phyloP scores from a whole-genome alignment of 345 rosid genomes.

The Citrus medica region DNA sequence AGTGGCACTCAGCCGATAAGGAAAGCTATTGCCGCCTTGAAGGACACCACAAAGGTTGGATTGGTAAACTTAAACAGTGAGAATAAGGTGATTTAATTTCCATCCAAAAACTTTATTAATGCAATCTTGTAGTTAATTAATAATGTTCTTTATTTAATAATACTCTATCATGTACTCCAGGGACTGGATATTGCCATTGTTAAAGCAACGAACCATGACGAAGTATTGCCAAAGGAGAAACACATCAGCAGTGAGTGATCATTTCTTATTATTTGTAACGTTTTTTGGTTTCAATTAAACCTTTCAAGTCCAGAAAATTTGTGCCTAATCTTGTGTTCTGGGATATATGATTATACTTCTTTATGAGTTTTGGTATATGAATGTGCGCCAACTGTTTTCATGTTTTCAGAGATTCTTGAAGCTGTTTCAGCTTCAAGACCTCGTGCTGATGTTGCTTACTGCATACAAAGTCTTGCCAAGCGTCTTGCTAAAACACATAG shows the following conservation, averaged over 20 bases:
- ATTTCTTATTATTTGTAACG: not conserved
- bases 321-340: too few relatives aligned
- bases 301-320: too few relatives aligned
- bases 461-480: constrained; percentile 29
- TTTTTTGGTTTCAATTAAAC: too few relatives aligned
- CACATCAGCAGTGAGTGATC: constrained; percentile 33
- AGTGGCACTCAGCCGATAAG: constrained; percentile 23
- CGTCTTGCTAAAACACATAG: constrained; percentile 38
- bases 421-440: constrained; percentile 29
- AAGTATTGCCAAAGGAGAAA: constrained; percentile 33
- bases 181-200: constrained; percentile 38
- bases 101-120: not conserved
- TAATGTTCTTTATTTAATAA: too few relatives aligned
- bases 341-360: too few relatives aligned
- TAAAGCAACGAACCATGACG: constrained; percentile 41
- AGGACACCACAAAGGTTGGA: constrained; percentile 40
- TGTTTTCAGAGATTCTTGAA: constrained; percentile 26
- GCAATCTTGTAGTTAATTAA: too few relatives aligned
- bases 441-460: constrained; percentile 23
- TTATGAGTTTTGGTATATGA: not conserved
- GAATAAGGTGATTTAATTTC: constrained; percentile 23
- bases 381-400: not conserved
- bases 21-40: constrained; percentile 36
- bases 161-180: too few relatives aligned
- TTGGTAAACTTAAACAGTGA: constrained; percentile 33